Percentiles rank a stretch among this genome's conserved stretches.
phyloP scores from a whole-genome alignment of 768 basidiomycete species.

The Rhizopogon sp. region DNA sequence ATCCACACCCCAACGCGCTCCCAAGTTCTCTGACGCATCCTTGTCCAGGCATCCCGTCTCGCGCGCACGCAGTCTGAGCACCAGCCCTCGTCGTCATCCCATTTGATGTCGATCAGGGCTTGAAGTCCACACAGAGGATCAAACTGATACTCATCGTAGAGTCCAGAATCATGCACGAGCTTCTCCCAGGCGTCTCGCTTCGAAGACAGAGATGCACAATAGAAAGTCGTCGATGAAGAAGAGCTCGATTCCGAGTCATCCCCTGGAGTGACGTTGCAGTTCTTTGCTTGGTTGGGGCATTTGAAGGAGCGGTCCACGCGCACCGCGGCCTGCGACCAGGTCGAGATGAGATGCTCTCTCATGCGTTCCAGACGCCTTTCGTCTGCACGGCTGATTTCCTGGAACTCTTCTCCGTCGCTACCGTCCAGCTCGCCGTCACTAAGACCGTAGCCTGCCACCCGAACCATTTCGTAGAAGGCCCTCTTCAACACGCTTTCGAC shows the following conservation, averaged over 20 bases:
- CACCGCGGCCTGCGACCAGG: constrained; percentile 3
- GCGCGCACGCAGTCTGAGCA: constrained; percentile 29
- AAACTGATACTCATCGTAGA: constrained; percentile 24
- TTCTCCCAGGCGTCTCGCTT: constrained; percentile 5
- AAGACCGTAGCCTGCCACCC: constrained; percentile 1
- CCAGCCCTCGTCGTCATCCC: constrained; percentile 23
- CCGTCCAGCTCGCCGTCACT: constrained; percentile 1
- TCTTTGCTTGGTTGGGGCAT: constrained; percentile 1
- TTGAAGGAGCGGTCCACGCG: constrained; percentile 1
- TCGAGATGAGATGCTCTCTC: constrained; percentile 2
- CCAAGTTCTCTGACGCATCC: constrained; percentile 28
- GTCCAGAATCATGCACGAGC: constrained; percentile 13
- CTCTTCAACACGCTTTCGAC: constrained; percentile 26
- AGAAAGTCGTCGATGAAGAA: constrained; percentile 5
- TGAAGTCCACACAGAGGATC: constrained; percentile 34
- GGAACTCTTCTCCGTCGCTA: not conserved
- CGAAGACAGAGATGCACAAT: not conserved
- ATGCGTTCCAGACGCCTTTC: not conserved
- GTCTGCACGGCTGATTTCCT: constrained; percentile 1
- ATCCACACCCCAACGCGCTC: constrained; percentile 24
- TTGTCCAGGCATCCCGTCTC: constrained; percentile 24
- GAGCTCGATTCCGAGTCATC: constrained; percentile 10
- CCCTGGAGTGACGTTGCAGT: not conserved
- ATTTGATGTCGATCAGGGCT: constrained; percentile 22
- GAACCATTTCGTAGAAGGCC: constrained; percentile 32